These are phyloP conservation scores for Senna siamea DNA, from an alignment of 306 rosid genomes.

Conservation along the genomic window DNA sequence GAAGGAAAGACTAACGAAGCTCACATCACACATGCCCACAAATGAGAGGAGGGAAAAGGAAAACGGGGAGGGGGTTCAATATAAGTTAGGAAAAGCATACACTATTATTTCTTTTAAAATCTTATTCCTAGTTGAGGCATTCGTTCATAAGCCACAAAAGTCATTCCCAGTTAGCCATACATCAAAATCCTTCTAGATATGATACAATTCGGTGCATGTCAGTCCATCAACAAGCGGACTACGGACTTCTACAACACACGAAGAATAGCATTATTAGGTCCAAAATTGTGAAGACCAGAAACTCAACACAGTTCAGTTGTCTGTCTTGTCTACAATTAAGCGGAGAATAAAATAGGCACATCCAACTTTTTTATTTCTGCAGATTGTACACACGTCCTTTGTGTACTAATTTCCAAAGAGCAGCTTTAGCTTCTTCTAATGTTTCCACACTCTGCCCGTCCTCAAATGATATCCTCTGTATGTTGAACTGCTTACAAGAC, in stretches of 20 bases:
- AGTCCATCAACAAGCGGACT: constrained; percentile 15
- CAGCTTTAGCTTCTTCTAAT: constrained; percentile 90
- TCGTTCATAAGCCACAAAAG: background rate
- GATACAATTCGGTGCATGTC: constrained; percentile 39
- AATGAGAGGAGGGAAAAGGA: no score
- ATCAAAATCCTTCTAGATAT: constrained; percentile 32
- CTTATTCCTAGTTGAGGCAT: constrained; percentile 37
- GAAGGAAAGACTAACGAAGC: no score
- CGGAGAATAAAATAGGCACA: constrained; percentile 8
- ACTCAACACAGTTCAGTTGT: constrained; percentile 1
- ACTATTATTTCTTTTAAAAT: constrained; percentile 24
- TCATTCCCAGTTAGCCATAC: constrained; percentile 1
- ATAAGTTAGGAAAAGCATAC: constrained; percentile 3
- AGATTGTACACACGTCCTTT: constrained; percentile 69
- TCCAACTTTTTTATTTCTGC: constrained; percentile 51
- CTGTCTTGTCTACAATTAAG: constrained; percentile 6
- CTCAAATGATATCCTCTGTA: constrained; percentile 91
- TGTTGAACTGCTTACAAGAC: constrained; percentile 71
- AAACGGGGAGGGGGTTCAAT: no score
- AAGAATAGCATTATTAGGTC: constrained; percentile 31
- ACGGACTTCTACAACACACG: constrained; percentile 16
- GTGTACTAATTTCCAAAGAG: constrained; percentile 81
- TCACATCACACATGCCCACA: no score
- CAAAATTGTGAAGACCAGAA: constrained; percentile 36
- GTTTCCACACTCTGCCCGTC: constrained; percentile 91